Evolutionary conservation across 2,329 filamentous ascomycete species (phyloP), one percentile per base, ranked within the genome.

Genomic region (Calycina herbarum): DNA sequence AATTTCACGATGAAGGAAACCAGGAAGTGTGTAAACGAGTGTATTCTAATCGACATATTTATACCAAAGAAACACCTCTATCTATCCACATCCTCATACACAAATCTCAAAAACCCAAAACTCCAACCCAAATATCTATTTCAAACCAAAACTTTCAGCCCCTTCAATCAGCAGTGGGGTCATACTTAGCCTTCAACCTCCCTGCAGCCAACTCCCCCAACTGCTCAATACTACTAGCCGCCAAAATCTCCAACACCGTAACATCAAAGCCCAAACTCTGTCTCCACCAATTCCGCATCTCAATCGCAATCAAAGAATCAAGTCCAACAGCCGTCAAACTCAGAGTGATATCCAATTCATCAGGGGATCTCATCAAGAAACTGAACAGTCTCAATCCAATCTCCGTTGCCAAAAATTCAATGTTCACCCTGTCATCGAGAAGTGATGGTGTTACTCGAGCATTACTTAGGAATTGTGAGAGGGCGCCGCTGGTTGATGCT

Each of bases 191-290:
- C 45, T 54, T 60, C 11, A 64, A 35, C 29, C 62, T 33, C 38
- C 48, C 17, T 2, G 38, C 31, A 24, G 64, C 60, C n/a, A 62
- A 38, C 40, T 57, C 48, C 2, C 64, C 64, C 24, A 65, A 24
- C 24, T 24, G 17, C 29, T 62, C 40, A 29, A 65, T 65, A 58
- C 27, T 62, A 6, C 59, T 59, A 5, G 40, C 79, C 57, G 80
- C 79, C 63, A 64, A 64, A 27, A 69, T 56, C 62, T 68, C 65
- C 20, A 64, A 38, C 20, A 63, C 42, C 15, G 33, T 54, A 38
- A 68, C 38, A 17, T 68, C 65, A 3, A 61, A 54, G 5, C 57
- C 62, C 24, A 64, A 51, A 51, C 20, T 59, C 27, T 57, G 27
- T 27, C 45, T 59, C 64, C 45, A 62, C 64, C 61, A 63, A 11